phyloP scores from a whole-genome alignment of 2,329 filamentous ascomycete species.

The Claviceps sp. region DNA sequence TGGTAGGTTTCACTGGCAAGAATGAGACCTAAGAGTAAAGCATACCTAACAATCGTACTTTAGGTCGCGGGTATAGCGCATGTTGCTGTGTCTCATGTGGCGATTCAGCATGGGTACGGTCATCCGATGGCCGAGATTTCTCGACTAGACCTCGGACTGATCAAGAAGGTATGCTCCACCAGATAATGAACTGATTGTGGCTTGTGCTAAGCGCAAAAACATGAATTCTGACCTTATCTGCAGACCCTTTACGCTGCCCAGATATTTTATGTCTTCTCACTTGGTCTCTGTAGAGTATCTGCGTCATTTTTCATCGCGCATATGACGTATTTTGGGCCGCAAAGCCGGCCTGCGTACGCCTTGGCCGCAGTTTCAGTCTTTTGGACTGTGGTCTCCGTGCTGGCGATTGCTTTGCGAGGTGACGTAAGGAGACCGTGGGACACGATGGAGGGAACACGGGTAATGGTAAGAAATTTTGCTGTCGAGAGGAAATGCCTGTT shows the following conservation, averaged over 20 bases:
- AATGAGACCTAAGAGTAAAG: background rate
- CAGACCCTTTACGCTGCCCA: slow-evolving; percentile 4
- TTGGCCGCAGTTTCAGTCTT: background rate
- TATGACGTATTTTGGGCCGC: slow-evolving; percentile 4
- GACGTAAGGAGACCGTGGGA: background rate
- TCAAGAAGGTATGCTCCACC: background rate
- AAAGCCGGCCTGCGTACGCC: slow-evolving; percentile 2
- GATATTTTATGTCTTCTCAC: slow-evolving; percentile 3
- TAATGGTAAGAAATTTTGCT: background rate
- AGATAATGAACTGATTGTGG: background rate
- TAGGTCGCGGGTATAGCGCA: background rate
- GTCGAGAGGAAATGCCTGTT: background rate
- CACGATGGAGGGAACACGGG: background rate
- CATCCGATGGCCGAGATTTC: background rate
- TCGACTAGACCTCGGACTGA: background rate
- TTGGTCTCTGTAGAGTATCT: slow-evolving; percentile 5
- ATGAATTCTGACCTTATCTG: background rate
- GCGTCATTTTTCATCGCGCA: slow-evolving; percentile 4
- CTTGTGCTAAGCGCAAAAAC: background rate
- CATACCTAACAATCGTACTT: background rate
- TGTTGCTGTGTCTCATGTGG: background rate
- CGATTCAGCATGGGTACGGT: slow-evolving; percentile 2
- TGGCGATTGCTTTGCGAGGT: background rate
- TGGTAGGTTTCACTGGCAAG: slow-evolving; percentile 4
- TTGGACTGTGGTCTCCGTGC: slow-evolving; percentile 3